Conservation (phyloP, 2,329 filamentous ascomycete genomes). For the Colletotrichum euphorbiae region DNA sequence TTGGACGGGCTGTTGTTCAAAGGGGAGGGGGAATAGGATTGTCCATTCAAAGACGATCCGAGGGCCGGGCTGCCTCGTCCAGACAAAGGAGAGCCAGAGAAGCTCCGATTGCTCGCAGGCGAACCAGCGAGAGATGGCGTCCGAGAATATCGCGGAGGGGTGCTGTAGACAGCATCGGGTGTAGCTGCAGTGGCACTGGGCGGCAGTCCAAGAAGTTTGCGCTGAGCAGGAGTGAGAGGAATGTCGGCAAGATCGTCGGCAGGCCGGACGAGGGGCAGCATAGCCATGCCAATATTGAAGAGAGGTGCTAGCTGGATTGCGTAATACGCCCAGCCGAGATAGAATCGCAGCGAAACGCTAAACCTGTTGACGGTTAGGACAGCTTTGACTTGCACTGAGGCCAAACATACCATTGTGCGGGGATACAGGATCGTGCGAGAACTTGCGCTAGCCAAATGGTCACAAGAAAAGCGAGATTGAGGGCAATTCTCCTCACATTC, state of each 20-base stretch:
- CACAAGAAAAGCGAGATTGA: constrained; percentile 69
- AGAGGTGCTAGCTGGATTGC: constrained; percentile 68
- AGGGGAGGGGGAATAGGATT: constrained; percentile 59
- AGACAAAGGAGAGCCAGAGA: constrained; percentile 68
- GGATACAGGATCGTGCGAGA: constrained; percentile 51
- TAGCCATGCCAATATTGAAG: constrained; percentile 77
- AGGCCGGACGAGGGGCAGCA: constrained; percentile 77
- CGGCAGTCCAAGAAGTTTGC: constrained; percentile 83
- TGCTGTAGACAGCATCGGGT: constrained; percentile 77
- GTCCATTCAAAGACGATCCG: constrained; percentile 52
- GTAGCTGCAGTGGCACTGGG: constrained; percentile 73
- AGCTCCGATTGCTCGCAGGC: constrained; percentile 68
- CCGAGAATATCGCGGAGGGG: constrained; percentile 86
- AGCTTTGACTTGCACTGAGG: background rate
- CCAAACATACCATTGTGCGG: constrained; percentile 53
- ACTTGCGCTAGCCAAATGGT: constrained; percentile 52
- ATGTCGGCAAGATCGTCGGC: constrained; percentile 89
- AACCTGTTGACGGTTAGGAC: constrained; percentile 26
- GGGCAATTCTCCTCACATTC: constrained; percentile 77
- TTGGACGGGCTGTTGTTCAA: constrained; percentile 69
- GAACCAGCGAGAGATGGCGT: constrained; percentile 76
- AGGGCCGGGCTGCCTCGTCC: constrained; percentile 63
- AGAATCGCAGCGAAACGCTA: constrained; percentile 41
- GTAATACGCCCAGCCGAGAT: constrained; percentile 59
- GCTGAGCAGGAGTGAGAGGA: constrained; percentile 88